These are phyloP conservation scores for Rachicladosporium sp. DNA, from an alignment of 2,329 filamentous ascomycete genomes.

Conservation along the genomic window DNA sequence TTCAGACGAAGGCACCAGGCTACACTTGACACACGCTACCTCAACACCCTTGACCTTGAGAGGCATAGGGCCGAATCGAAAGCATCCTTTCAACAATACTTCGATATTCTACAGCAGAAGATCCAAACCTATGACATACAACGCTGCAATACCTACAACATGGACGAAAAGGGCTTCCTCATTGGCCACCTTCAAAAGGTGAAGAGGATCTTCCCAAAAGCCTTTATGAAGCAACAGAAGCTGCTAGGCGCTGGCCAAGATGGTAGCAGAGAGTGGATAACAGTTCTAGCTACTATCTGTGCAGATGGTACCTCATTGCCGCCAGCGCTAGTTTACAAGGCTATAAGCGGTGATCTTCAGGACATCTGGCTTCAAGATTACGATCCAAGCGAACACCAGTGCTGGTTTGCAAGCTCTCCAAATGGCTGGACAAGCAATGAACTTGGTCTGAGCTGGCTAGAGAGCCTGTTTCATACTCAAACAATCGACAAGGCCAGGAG, in stretches of 20 bases:
- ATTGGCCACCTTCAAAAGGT: conserved; percentile 2
- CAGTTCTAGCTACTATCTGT: conserved; percentile 7
- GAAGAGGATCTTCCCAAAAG: background rate
- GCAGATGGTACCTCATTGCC: conserved; percentile 5
- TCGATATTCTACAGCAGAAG: conserved; percentile 8
- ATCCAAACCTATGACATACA: conserved; percentile 6
- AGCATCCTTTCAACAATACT: conserved; percentile 12
- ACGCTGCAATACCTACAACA: conserved; percentile 8
- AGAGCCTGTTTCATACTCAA: conserved; percentile 5
- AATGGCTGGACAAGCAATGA: conserved; percentile 10
- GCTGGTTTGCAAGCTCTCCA: conserved; percentile 6
- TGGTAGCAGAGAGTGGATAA: conserved; percentile 5
- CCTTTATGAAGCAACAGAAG: background rate
- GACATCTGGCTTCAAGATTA: too few species aligned
- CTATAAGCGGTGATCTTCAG: conserved; percentile 1
- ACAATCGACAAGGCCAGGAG: conserved; percentile 6
- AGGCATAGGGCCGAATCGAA: conserved; percentile 13
- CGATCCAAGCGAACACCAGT: too few species aligned
- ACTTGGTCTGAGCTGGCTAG: conserved; percentile 7
- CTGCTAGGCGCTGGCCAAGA: conserved; percentile 2
- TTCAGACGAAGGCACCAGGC: conserved; percentile 7
- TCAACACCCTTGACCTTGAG: conserved; percentile 9
- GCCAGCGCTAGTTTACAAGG: conserved; percentile 6
- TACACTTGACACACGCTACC: conserved; percentile 9
- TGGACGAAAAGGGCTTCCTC: too few species aligned